Evolutionary conservation across 78 protist species (phyloP).

Genomic region (Dictyostelium purpureum): DNA sequence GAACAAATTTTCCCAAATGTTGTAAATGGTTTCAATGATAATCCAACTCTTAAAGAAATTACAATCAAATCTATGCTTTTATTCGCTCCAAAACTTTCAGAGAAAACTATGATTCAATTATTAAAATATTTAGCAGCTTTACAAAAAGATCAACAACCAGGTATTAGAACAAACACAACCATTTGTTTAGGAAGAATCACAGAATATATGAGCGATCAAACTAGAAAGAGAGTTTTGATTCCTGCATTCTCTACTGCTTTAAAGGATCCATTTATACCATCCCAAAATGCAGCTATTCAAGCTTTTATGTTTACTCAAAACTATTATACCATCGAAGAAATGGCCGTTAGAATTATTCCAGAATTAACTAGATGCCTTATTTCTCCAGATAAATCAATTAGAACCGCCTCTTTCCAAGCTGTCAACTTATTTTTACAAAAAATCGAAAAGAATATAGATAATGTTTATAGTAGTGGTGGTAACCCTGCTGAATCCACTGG

Average conservation of each 20-base stretch:
- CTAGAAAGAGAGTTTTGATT: slow-evolving; percentile 79
- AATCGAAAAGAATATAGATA: slow-evolving; percentile 44
- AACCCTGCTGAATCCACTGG: background rate
- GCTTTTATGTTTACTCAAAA: slow-evolving; percentile 81
- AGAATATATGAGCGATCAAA: slow-evolving; percentile 21
- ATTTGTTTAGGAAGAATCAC: slow-evolving; percentile 87
- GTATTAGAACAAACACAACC: slow-evolving; percentile 90
- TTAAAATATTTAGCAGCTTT: slow-evolving; percentile 82
- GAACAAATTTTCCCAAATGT: slow-evolving; percentile 85
- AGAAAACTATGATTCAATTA: slow-evolving; percentile 64
- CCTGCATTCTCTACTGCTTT: slow-evolving; percentile 89
- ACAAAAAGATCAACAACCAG: slow-evolving; percentile 87
- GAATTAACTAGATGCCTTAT: slow-evolving; percentile 25
- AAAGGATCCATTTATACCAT: slow-evolving; percentile 83
- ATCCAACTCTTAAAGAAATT: slow-evolving; percentile 77
- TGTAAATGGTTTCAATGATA: slow-evolving; percentile 70
- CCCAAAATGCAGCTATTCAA: slow-evolving; percentile 82
- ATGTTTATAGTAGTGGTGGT: background rate
- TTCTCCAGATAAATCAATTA: slow-evolving; percentile 53
- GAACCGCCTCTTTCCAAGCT: slow-evolving; percentile 49
- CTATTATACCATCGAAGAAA: slow-evolving; percentile 53
- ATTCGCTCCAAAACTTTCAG: slow-evolving; percentile 82
- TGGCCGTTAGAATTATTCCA: slow-evolving; percentile 74
- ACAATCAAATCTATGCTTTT: slow-evolving; percentile 81
- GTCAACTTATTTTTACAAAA: slow-evolving; percentile 35